Conservation (phyloP, 768 basidiomycete species). For the Rhizopogon sp. region DNA sequence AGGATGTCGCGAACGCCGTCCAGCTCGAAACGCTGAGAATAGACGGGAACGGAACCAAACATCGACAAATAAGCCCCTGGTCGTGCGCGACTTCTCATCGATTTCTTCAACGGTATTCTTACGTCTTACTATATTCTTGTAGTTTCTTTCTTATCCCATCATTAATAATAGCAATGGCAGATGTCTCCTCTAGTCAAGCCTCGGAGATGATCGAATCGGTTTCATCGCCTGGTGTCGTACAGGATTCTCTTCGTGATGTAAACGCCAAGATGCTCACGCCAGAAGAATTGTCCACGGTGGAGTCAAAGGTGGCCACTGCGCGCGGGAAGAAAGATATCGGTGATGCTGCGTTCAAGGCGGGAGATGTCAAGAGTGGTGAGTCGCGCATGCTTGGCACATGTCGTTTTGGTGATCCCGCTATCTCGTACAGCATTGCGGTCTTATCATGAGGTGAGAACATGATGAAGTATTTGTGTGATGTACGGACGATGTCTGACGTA, state of each 20-base stretch:
- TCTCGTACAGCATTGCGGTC: slow-evolving; percentile 49
- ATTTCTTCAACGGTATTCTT: not conserved
- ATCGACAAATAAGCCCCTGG: not conserved
- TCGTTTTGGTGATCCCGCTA: not conserved
- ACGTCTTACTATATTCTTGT: not conserved
- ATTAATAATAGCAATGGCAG: not conserved
- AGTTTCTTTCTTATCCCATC: not conserved
- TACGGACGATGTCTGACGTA: not conserved
- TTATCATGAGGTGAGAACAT: slow-evolving; percentile 63
- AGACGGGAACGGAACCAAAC: not conserved
- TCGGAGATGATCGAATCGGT: not conserved
- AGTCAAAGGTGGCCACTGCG: slow-evolving; percentile 53
- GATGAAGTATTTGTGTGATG: not conserved
- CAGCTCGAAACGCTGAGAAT: not conserved
- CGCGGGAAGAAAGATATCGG: slow-evolving; percentile 62
- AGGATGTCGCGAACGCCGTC: not conserved
- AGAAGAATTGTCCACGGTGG: slow-evolving; percentile 25
- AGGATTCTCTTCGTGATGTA: slow-evolving; percentile 9
- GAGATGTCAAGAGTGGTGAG: slow-evolving; percentile 57
- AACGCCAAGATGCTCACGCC: slow-evolving; percentile 12
- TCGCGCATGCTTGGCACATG: not conserved
- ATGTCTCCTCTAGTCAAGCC: not conserved
- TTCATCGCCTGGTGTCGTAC: not conserved
- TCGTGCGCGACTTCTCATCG: not conserved
- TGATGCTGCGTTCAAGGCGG: slow-evolving; percentile 67